These are phyloP conservation scores for Colletotrichum tamarilloi DNA, from an alignment of 2,329 filamentous ascomycete genomes.

Conservation along the genomic window DNA sequence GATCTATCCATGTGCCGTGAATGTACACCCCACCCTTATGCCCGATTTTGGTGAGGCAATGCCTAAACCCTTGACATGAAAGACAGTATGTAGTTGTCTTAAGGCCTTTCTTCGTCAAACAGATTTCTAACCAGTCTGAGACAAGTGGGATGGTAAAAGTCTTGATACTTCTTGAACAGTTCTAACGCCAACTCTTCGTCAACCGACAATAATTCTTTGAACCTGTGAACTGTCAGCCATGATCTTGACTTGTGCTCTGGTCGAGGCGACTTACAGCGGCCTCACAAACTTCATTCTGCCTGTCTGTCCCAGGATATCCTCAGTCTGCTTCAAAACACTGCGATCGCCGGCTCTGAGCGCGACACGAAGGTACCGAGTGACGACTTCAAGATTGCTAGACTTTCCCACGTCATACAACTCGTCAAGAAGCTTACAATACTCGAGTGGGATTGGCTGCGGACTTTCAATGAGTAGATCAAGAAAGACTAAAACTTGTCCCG, in stretches of 20 bases:
- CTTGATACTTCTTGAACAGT: background rate
- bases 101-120: background rate
- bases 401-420: background rate
- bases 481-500: background rate
- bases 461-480: constrained; percentile 15
- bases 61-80: too few species aligned
- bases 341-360: constrained; percentile 11
- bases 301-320: constrained; percentile 14
- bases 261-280: background rate
- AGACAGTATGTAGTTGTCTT: background rate
- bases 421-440: background rate
- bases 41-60: too few species aligned
- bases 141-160: constrained; percentile 25
- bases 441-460: background rate
- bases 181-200: background rate
- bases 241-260: background rate
- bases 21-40: too few species aligned
- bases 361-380: constrained; percentile 9
- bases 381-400: constrained; percentile 2
- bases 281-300: constrained; percentile 27
- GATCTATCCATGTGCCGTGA: too few species aligned
- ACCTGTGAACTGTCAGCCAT: background rate
- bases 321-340: background rate
- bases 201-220: constrained; percentile 6
- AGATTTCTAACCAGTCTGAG: background rate